A percentile compares a stretch with the other conserved stretches of the same genome.
Evolutionary conservation across 2,329 filamentous ascomycete genomes (phyloP).

Genomic region (Pestalotiopsis sp.): DNA sequence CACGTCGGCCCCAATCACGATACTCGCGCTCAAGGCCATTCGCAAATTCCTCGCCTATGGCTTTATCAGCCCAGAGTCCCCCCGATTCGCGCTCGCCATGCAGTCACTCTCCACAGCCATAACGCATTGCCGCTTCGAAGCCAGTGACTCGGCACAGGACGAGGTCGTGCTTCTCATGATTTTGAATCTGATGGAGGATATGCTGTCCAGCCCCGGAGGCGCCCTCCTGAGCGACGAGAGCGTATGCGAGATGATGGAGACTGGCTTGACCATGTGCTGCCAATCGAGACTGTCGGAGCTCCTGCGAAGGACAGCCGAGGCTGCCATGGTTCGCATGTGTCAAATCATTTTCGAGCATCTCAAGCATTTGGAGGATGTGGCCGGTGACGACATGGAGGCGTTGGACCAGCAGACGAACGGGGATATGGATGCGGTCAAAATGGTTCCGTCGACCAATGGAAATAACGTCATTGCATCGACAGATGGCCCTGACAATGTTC

Average conservation of each 20-base stretch:
- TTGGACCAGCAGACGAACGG: conserved; percentile 68
- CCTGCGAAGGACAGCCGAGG: conserved; percentile 87
- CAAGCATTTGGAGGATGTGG: conserved; percentile 81
- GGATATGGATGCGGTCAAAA: conserved; percentile 77
- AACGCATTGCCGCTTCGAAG: conserved; percentile 96
- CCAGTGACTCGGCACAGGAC: conserved; percentile 90
- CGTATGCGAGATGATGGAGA: conserved; percentile 99
- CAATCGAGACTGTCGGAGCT: conserved; percentile 90
- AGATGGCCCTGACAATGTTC: conserved; percentile 42
- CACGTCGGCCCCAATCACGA: conserved; percentile 94
- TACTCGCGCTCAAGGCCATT: conserved; percentile 87
- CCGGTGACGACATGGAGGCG: conserved; percentile 66
- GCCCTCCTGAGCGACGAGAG: conserved; percentile 96
- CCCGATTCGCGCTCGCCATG: conserved; percentile 89
- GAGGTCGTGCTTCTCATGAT: conserved; percentile 95
- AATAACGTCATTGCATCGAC: conserved; percentile 59
- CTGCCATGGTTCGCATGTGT: conserved; percentile 98
- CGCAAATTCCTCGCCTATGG: conserved; percentile 97
- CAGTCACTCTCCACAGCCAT: conserved; percentile 92
- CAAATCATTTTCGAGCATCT: conserved; percentile 96
- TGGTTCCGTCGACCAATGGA: conserved; percentile 76
- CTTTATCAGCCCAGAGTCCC: conserved; percentile 81
- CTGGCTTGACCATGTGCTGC: conserved; percentile 94
- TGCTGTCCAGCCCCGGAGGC: conserved; percentile 92
- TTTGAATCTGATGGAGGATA: conserved; percentile 95